These are phyloP conservation scores for Pseudozyma flocculosa DNA, from an alignment of 1,284 basidiomycete species.

Conservation along the genomic window DNA sequence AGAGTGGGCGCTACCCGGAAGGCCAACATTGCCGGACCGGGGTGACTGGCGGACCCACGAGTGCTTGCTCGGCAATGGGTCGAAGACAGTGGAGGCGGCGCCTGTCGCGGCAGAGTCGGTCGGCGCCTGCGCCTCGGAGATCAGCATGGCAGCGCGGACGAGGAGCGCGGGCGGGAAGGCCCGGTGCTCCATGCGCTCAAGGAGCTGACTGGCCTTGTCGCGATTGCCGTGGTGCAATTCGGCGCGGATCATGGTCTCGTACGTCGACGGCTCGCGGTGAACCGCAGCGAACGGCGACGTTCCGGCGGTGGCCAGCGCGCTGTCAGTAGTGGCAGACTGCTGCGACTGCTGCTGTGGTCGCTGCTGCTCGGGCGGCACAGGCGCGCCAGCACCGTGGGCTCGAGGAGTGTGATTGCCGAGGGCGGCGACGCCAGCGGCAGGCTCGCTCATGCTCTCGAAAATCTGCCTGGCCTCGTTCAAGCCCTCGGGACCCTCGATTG, in stretches of 20 bases:
- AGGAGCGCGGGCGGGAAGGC: slow-evolving; percentile 59
- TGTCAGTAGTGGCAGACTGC: background rate
- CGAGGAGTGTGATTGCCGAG: slow-evolving; percentile 75
- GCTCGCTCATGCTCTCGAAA: slow-evolving; percentile 86
- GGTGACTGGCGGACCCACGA: background rate
- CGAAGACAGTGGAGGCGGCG: too few species aligned
- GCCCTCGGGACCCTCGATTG: slow-evolving; percentile 72
- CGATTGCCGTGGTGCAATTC: slow-evolving; percentile 79
- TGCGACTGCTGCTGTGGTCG: background rate
- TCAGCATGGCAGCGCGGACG: slow-evolving; percentile 38
- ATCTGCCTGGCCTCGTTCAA: slow-evolving; percentile 59
- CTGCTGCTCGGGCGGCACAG: slow-evolving; percentile 10
- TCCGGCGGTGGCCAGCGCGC: background rate
- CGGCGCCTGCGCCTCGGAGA: slow-evolving; percentile 16
- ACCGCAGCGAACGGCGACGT: slow-evolving; percentile 65
- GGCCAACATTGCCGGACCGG: background rate
- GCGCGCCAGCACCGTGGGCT: slow-evolving; percentile 59
- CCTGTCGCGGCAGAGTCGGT: too few species aligned
- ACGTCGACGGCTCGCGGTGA: slow-evolving; percentile 83
- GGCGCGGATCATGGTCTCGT: slow-evolving; percentile 91
- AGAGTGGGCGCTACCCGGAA: background rate
- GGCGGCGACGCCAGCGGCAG: slow-evolving; percentile 81
- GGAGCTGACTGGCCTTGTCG: slow-evolving; percentile 69
- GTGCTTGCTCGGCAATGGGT: background rate
- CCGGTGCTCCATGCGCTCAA: slow-evolving; percentile 74